phyloP scores from a whole-genome alignment of 225 moss, liverwort and hornwort genomes.

The Polytrichum formosum region DNA sequence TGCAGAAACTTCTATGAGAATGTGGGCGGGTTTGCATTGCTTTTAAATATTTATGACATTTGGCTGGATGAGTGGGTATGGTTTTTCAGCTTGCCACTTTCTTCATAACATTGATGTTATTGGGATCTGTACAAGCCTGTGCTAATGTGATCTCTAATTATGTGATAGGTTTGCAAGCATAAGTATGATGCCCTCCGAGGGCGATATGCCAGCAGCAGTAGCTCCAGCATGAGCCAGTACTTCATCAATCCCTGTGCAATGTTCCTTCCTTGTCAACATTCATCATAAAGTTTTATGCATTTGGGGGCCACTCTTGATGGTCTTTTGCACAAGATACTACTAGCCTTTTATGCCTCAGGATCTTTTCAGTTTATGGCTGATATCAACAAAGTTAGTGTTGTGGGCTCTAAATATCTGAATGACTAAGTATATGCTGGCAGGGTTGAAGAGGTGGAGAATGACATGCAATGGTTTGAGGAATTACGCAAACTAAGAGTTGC shows the following conservation, averaged over 20 bases:
- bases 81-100: too few relatives aligned
- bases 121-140: neutral
- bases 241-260: neutral
- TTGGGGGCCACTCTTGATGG: too few relatives aligned
- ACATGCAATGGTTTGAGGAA: conserved; percentile 70
- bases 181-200: conserved; percentile 56
- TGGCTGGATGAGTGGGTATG: too few relatives aligned
- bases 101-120: too few relatives aligned
- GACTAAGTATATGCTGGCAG: conserved; percentile 4
- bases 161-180: conserved; percentile 54
- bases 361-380: too few relatives aligned
- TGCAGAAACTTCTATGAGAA: too few relatives aligned
- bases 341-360: too few relatives aligned
- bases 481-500: conserved; percentile 73
- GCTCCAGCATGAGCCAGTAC: conserved; percentile 36
- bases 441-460: conserved; percentile 41
- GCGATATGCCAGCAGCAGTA: conserved; percentile 51
- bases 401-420: neutral
- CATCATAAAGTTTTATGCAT: too few relatives aligned
- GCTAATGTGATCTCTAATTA: neutral
- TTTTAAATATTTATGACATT: too few relatives aligned
- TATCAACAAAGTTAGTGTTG: neutral
- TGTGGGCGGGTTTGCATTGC: too few relatives aligned
- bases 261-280: too few relatives aligned
- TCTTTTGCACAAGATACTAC: too few relatives aligned